These are phyloP conservation scores for Talaromyces sp. DNA, from an alignment of 2,329 filamentous ascomycete species.

Conservation along the genomic window DNA sequence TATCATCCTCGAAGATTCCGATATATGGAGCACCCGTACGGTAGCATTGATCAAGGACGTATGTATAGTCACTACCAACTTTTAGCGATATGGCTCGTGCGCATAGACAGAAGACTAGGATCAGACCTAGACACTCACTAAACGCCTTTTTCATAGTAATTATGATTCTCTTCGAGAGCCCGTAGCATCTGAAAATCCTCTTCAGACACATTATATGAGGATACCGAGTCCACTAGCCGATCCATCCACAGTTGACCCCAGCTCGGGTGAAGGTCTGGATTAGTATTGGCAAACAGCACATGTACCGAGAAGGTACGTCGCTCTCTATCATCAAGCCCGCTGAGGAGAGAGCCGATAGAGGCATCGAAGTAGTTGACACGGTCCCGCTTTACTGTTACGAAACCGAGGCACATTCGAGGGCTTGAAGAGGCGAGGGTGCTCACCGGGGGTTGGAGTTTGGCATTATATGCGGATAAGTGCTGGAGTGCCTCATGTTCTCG, in stretches of 20 bases:
- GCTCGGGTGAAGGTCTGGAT: conserved; percentile 22
- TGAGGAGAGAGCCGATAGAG: conserved; percentile 23
- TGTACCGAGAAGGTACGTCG: conserved; percentile 20
- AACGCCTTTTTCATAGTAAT: conserved; percentile 30
- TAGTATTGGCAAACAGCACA: conserved; percentile 23
- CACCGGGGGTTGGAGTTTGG: conserved; percentile 12
- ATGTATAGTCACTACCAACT: conserved; percentile 25
- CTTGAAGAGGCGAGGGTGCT: background rate
- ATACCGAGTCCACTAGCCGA: conserved; percentile 17
- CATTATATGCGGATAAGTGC: conserved; percentile 21
- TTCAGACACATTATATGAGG: conserved; percentile 19
- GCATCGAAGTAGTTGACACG: conserved; percentile 24
- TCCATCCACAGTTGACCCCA: conserved; percentile 24
- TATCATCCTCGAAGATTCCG: conserved; percentile 35
- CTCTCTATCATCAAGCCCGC: conserved; percentile 20
- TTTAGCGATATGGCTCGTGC: background rate
- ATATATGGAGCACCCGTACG: conserved; percentile 29
- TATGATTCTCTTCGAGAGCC: conserved; percentile 21
- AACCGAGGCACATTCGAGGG: conserved; percentile 20
- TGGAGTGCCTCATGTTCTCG: conserved; percentile 22
- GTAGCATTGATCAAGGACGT: conserved; percentile 27
- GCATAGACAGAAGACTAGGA: background rate
- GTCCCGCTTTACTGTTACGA: conserved; percentile 23
- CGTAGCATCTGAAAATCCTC: conserved; percentile 20
- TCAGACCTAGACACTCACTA: conserved; percentile 19